These are phyloP conservation scores for Colletotrichum tamarilloi DNA, from an alignment of 2,329 filamentous ascomycete genomes.

Conservation along the genomic window DNA sequence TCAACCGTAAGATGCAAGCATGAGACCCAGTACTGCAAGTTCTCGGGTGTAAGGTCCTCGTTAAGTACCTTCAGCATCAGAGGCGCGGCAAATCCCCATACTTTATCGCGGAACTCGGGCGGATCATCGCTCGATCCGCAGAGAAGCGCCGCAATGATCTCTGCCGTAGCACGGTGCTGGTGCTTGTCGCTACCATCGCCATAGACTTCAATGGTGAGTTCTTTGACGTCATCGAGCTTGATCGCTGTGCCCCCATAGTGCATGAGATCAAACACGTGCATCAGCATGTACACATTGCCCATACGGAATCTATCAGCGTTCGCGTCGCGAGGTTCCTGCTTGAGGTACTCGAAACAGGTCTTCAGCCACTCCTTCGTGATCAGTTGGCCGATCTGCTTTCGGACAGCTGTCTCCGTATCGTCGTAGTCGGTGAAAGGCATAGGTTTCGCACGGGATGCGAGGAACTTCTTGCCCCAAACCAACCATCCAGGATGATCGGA, in stretches of 20 bases:
- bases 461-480: constrained; percentile 91
- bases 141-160: constrained; percentile 89
- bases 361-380: constrained; percentile 88
- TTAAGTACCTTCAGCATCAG: constrained; percentile 87
- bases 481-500: constrained; percentile 95
- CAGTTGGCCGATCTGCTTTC: constrained; percentile 82
- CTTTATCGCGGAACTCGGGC: constrained; percentile 75
- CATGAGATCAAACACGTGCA: constrained; percentile 91
- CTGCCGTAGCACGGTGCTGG: constrained; percentile 93
- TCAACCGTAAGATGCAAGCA: constrained; percentile 92
- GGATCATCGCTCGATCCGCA: constrained; percentile 84
- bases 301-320: constrained; percentile 89
- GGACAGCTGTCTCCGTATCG: constrained; percentile 77
- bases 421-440: constrained; percentile 79
- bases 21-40: constrained; percentile 92
- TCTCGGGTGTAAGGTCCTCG: constrained; percentile 95
- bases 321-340: constrained; percentile 91
- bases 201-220: constrained; percentile 80
- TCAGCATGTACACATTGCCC: constrained; percentile 85
- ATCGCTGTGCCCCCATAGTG: constrained; percentile 81
- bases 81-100: constrained; percentile 93
- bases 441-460: constrained; percentile 80
- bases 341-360: constrained; percentile 91
- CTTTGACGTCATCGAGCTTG: constrained; percentile 88
- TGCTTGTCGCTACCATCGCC: constrained; percentile 97